These are phyloP conservation scores for Breynia disticha DNA, from an alignment of 441 rosid genomes.

Conservation along the genomic window DNA sequence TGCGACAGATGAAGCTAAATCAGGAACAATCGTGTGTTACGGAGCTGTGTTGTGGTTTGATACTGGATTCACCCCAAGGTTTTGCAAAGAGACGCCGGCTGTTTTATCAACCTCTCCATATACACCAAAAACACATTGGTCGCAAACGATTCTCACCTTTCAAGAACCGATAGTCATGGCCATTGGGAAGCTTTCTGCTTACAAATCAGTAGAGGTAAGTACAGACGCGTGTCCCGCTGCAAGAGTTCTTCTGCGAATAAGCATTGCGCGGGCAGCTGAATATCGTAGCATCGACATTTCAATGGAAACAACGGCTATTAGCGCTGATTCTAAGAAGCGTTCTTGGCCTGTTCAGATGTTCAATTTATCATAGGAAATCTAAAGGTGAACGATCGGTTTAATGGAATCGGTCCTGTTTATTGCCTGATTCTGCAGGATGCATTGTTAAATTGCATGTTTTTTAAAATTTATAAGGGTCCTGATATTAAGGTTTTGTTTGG, in stretches of 20 bases:
- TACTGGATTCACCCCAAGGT: conserved; percentile 70
- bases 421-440: too few relatives aligned
- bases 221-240: conserved; percentile 48
- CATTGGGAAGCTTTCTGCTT: conserved; percentile 14
- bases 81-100: conserved; percentile 75
- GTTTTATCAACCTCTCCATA: conserved; percentile 76
- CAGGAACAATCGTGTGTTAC: conserved; percentile 36
- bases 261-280: conserved; percentile 65
- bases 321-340: conserved; percentile 44
- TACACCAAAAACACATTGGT: conserved; percentile 82
- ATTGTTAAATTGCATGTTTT: too few relatives aligned
- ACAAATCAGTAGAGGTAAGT: conserved; percentile 33
- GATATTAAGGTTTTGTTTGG: too few relatives aligned
- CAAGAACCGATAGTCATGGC: conserved; percentile 62
- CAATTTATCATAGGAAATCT: conserved; percentile 14
- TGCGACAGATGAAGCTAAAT: conserved; percentile 8
- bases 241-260: conserved; percentile 53
- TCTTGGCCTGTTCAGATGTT: conserved; percentile 71
- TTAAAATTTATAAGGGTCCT: too few relatives aligned
- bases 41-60: conserved; percentile 90
- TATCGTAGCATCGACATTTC: conserved; percentile 86
- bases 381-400: too few relatives aligned
- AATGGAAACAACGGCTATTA: conserved; percentile 48
- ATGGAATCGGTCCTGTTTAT: too few relatives aligned
- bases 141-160: conserved; percentile 77